Evolutionary conservation across 345 rosid species (phyloP).

Genomic region (Corymbia maculata): DNA sequence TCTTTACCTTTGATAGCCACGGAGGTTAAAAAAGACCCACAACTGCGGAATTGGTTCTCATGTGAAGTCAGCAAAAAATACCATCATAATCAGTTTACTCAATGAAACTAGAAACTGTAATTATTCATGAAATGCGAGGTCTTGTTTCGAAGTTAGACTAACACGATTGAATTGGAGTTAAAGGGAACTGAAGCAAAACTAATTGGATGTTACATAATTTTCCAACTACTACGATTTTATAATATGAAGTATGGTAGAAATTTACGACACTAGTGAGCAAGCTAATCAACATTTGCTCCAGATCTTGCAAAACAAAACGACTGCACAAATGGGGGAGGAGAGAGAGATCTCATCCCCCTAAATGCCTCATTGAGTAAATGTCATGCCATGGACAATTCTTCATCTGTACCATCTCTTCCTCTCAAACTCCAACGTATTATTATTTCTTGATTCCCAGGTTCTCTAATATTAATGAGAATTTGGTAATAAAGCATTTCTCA

Average conservation of each 20-base stretch:
- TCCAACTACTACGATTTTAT: not conserved
- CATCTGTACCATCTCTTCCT: not conserved
- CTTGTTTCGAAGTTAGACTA: not conserved
- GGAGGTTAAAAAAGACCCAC: not conserved
- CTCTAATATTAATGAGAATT: not conserved
- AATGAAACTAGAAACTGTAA: fast-evolving
- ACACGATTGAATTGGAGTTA: not conserved
- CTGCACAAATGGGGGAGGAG: not conserved
- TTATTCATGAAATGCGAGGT: not conserved
- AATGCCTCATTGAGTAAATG: not conserved
- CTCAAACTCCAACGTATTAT: not conserved
- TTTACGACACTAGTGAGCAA: not conserved
- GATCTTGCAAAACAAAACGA: not conserved
- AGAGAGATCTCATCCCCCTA: not conserved
- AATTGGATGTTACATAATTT: not conserved
- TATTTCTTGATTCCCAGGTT: not conserved
- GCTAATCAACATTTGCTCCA: not conserved
- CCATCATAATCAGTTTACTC: not conserved
- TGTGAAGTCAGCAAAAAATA: not conserved
- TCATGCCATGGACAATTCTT: not conserved
- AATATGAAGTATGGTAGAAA: not conserved
- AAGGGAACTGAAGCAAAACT: not conserved
- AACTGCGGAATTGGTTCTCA: not conserved
- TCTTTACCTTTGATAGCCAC: not conserved
- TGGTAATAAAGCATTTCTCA: not conserved